phyloP scores from a whole-genome alignment of 192 early-diverging fungal genomes.

The Allomyces macrogynus region DNA sequence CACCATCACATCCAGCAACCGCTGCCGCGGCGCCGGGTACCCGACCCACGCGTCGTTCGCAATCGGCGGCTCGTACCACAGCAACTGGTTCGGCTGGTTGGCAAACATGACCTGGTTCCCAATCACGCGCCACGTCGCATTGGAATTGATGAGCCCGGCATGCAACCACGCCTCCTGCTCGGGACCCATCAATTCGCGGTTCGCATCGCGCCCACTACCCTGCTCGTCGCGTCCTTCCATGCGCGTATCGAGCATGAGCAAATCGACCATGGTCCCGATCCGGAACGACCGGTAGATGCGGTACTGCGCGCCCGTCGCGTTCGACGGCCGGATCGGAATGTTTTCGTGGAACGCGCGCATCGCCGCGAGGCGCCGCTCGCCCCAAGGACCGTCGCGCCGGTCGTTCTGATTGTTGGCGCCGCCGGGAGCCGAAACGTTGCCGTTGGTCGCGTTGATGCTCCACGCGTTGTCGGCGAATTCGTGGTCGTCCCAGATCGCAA shows the following conservation, averaged over 20 bases:
- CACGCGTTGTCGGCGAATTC: slow-evolving; percentile 19
- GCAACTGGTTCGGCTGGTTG: not conserved
- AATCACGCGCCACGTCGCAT: slow-evolving; percentile 14
- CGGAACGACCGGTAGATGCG: slow-evolving; percentile 19
- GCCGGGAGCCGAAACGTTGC: slow-evolving; percentile 1
- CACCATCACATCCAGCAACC: slow-evolving; percentile 10
- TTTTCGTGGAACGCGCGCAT: slow-evolving; percentile 23
- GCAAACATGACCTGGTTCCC: slow-evolving; percentile 21
- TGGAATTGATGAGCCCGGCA: slow-evolving; percentile 6
- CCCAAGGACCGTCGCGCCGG: slow-evolving; percentile 6
- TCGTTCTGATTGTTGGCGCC: slow-evolving; percentile 2
- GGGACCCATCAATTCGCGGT: slow-evolving; percentile 8
- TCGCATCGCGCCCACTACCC: not conserved
- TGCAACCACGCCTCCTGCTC: slow-evolving; percentile 18
- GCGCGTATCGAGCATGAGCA: slow-evolving; percentile 21
- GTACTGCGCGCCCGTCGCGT: slow-evolving; percentile 1
- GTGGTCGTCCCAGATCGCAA: slow-evolving; percentile 19
- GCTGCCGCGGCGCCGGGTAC: slow-evolving; percentile 12
- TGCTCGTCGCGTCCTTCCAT: slow-evolving; percentile 11
- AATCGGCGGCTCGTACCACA: not conserved
- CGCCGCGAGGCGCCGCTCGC: slow-evolving; percentile 7
- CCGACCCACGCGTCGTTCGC: slow-evolving; percentile 2
- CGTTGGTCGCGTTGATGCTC: slow-evolving; percentile 3
- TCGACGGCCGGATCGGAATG: slow-evolving; percentile 13
- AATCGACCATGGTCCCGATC: slow-evolving; percentile 16